Base-by-base conservation (phyloP, 805 yeast species). In the Candida coleopterorum region DNA sequence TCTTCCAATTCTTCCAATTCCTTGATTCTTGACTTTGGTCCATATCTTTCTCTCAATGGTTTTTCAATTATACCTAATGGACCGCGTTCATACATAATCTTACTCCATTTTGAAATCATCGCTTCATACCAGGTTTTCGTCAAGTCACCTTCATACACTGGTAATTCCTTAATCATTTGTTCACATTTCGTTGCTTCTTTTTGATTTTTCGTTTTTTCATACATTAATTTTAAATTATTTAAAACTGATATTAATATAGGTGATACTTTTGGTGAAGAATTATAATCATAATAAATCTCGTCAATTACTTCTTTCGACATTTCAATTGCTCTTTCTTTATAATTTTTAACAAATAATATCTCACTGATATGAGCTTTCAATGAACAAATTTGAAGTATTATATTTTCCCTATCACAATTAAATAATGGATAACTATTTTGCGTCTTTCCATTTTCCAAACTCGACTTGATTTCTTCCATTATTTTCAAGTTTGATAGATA, bases 281-380 rank as follows among this genome's bases (percentile, higher is more conserved):
- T 48, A 44, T 56, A 56, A 34, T 50, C 55, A 38, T 51, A 53
- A 43, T 56, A 66, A 21, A 59, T 48, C 16, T 59, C 61, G 32
- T 62, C 67, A 6, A 67, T 49, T 4, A 65, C 60, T 38, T 67
- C 68, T 43, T 67, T 71, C 11, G 58, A 55, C 72, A 72, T 65
- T 2, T 63, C 48, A 27, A 63, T 53, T 17, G 72, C 70, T 35
- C 60, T 58, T 39, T 58, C 48, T 39, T 56, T 55, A 45, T 45
- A 59, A 6, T 70, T 70, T 42, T 52, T 56, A 6, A 60, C 60
- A 71, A 71, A 67, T 50, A 66, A 53, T 11, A 67, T 49, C 44
- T 67, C 72, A 37, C 67, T 52, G 14, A 67, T 48, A 42, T 67
- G 71, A 4, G 68, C 60, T 40, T 57, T 60, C 31, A 54, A 45